Conservation (phyloP, 2,329 filamentous ascomycete genomes). For the Sporothrix globosa region DNA sequence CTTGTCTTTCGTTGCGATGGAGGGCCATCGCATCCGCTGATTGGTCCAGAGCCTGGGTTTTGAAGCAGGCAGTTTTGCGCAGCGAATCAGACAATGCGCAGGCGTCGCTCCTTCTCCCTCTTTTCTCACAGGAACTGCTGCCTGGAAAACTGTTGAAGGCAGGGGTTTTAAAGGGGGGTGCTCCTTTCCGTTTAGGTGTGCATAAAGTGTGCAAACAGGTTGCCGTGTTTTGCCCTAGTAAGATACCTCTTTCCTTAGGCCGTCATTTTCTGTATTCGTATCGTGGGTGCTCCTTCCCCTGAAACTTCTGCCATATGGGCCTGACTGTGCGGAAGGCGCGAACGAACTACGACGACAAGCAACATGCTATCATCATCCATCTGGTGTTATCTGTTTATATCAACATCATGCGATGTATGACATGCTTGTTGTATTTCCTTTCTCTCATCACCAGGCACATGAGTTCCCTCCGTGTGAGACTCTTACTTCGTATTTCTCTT, state of each 20-base stretch:
- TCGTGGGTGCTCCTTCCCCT: conserved; percentile 12
- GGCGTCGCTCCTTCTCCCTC: neutral
- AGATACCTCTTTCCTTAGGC: neutral
- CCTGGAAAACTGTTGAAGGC: conserved; percentile 21
- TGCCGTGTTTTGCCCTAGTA: conserved; percentile 6
- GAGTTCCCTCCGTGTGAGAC: neutral
- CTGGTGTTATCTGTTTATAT: too few relatives aligned
- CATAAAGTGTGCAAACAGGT: neutral
- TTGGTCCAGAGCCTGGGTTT: neutral
- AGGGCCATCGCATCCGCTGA: conserved; percentile 27
- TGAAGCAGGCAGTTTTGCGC: conserved; percentile 21
- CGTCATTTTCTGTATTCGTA: neutral
- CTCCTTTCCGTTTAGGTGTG: conserved; percentile 15
- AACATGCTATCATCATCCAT: neutral
- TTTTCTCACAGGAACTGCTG: conserved; percentile 19
- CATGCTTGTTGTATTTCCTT: neutral
- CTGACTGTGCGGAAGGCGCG: neutral
- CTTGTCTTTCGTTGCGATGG: conserved; percentile 18
- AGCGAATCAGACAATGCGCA: conserved; percentile 29
- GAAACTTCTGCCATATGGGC: neutral
- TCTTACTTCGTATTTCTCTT: neutral
- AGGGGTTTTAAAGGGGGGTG: neutral
- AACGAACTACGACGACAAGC: too few relatives aligned
- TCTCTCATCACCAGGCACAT: neutral
- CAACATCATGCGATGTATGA: too few relatives aligned